Base-by-base conservation (phyloP, 2,329 filamentous ascomycete species). In the Harringtonia lauricola region DNA sequence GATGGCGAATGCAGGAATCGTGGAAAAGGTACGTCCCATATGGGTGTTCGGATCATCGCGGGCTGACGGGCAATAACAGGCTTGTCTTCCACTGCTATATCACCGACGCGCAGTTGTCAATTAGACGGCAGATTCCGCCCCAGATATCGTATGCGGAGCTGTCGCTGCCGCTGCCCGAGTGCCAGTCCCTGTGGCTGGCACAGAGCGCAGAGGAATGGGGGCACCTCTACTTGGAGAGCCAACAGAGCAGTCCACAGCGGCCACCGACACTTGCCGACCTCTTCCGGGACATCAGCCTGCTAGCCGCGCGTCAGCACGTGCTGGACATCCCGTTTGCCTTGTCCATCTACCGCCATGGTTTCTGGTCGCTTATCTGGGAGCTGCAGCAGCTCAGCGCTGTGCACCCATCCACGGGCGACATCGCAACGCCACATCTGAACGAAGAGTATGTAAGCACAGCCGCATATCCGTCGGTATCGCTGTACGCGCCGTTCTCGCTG, bases 81-180 rank as follows among this genome's bases (percentile, higher is more conserved):
- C 71, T 86, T 3, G 74, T 76, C 5, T 79, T 81, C 46, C 78
- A 81, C 54, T 64, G 75, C 17, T 81, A 81, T 51, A 60, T 81
- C 6, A 71, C 80, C 45, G 82, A 86, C 52, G 68, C 78, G 0
- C 78, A 84, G 48, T 69, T 74, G 8, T 83, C 81, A 2, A 79
- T 86, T 63, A 76, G 76, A 2, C 67, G 82, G 3, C 65, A 83
- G 41, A 76, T 72, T 19, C 80, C 74, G 47, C 77, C 79, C 0
- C 64, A 77, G 18, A 76, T 85, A 50, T 82, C 81, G 0, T 86
- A 84, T 52, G 71, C 79, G 1, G 83, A 86, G 53, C 62, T 86
- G 40, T 75, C 75, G 6, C 62, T 85, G 6, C 80, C 81, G 2
- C 59, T 87, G 1, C 81, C 83, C 0, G 73, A 74, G 47, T 64